Conservation (phyloP, 2,329 filamentous ascomycete genomes). For the Pleochaeta shiraiana region DNA sequence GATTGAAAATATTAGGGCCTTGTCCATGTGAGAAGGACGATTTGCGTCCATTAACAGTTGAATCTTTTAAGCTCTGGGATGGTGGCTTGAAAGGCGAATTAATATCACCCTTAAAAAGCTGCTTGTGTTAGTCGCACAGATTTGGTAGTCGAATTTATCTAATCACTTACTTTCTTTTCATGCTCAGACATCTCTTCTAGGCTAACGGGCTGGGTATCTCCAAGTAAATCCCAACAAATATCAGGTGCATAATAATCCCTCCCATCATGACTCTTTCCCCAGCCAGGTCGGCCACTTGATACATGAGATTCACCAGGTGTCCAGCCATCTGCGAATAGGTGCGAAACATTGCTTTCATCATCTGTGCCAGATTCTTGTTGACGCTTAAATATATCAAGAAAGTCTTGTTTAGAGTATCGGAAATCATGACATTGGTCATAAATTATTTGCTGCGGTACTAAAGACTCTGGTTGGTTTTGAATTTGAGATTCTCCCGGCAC, state of each 20-base stretch:
- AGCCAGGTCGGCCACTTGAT: slow-evolving; percentile 33
- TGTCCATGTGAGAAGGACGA: slow-evolving; percentile 50
- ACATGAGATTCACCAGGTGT: slow-evolving; percentile 53
- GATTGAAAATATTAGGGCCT: slow-evolving; percentile 38
- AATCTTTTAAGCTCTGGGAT: slow-evolving; percentile 35
- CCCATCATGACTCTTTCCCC: slow-evolving; percentile 58
- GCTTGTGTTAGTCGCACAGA: slow-evolving; percentile 12
- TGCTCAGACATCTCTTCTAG: slow-evolving; percentile 44
- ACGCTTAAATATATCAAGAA: slow-evolving; percentile 49
- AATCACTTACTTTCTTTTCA: slow-evolving; percentile 32
- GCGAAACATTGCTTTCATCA: slow-evolving; percentile 34
- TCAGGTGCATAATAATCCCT: slow-evolving; percentile 69
- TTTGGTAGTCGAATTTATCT: not conserved
- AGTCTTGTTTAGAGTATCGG: slow-evolving; percentile 26
- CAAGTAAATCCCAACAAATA: slow-evolving; percentile 69
- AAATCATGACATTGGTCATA: slow-evolving; percentile 20
- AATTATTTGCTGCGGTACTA: slow-evolving; percentile 20
- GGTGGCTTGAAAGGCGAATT: slow-evolving; percentile 87
- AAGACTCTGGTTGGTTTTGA: slow-evolving; percentile 9
- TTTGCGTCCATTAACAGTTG: slow-evolving; percentile 47
- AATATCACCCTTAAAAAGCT: slow-evolving; percentile 70
- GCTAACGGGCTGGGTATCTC: slow-evolving; percentile 46
- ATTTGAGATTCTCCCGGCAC: slow-evolving; percentile 12
- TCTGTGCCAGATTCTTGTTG: slow-evolving; percentile 27
- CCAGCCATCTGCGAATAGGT: slow-evolving; percentile 57